phyloP scores from a whole-genome alignment of 108 stramenopile genomes.

The Skeletonema menzelii region DNA sequence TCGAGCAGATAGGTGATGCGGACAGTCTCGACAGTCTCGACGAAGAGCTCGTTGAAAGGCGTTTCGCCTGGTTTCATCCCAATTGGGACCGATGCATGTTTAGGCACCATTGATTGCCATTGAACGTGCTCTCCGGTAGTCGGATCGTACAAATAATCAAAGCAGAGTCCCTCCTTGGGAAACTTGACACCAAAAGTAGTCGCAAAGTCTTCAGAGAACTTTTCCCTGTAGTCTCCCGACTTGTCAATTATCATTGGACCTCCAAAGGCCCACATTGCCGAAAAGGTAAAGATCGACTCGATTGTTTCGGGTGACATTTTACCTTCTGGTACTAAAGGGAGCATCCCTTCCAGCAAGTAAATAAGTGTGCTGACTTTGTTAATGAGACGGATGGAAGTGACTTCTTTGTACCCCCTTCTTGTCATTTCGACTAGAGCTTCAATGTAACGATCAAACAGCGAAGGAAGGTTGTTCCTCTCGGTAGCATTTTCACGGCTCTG shows the following conservation, averaged over 20 bases:
- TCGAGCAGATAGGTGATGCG: constrained; percentile 79
- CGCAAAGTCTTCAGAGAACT: constrained; percentile 72
- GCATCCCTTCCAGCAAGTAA: constrained; percentile 74
- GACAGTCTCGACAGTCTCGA: constrained; percentile 85
- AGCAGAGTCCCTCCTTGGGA: constrained; percentile 72
- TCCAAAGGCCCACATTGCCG: constrained; percentile 93
- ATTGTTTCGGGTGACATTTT: constrained; percentile 60
- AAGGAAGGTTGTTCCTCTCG: constrained; percentile 67
- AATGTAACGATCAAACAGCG: constrained; percentile 86
- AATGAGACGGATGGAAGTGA: constrained; percentile 76
- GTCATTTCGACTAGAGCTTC: constrained; percentile 72
- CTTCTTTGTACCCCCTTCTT: constrained; percentile 81
- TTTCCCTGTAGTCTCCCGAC: constrained; percentile 75
- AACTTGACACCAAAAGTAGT: constrained; percentile 66
- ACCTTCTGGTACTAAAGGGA: constrained; percentile 61
- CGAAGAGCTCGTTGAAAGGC: constrained; percentile 80
- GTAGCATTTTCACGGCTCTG: constrained; percentile 52
- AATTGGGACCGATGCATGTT: constrained; percentile 72
- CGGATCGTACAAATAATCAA: constrained; percentile 84
- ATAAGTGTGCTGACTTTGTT: constrained; percentile 81
- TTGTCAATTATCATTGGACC: constrained; percentile 88
- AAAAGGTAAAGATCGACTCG: constrained; percentile 77
- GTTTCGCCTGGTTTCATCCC: constrained; percentile 76
- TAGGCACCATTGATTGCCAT: constrained; percentile 68
- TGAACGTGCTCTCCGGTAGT: constrained; percentile 41